Conservation (phyloP, 352 stramenopile genomes). For the Phytophthora pluvialis region DNA sequence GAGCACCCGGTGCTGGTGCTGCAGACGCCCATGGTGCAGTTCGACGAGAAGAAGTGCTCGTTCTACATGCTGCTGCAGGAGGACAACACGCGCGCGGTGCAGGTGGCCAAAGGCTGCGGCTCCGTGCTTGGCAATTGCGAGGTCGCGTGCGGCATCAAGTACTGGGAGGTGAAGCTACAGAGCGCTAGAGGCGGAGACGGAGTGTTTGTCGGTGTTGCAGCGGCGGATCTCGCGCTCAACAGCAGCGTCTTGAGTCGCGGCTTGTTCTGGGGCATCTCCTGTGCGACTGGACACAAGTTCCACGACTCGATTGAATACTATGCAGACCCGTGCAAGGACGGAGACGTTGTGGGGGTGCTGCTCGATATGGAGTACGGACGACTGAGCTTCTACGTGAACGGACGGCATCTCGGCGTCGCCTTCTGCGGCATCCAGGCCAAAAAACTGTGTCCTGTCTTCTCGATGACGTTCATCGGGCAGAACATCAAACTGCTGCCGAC, state of each 20-base stretch:
- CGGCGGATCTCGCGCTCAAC: conserved; percentile 59
- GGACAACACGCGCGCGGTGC: conserved; percentile 51
- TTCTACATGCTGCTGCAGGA: conserved; percentile 63
- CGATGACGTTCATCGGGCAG: conserved; percentile 71
- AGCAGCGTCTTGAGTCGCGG: conserved; percentile 62
- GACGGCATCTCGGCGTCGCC: conserved; percentile 71
- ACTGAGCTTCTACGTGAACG: conserved; percentile 85
- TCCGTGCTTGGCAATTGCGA: conserved; percentile 68
- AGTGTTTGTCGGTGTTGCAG: conserved; percentile 75
- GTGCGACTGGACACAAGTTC: conserved; percentile 79
- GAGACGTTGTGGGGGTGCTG: conserved; percentile 76
- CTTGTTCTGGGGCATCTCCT: conserved; percentile 80
- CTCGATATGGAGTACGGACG: conserved; percentile 79
- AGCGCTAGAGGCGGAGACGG: conserved; percentile 61
- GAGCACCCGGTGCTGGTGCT: conserved; percentile 79
- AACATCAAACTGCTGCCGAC: conserved; percentile 68
- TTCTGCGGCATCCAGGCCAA: conserved; percentile 69
- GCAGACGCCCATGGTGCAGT: conserved; percentile 66
- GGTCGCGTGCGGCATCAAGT: conserved; percentile 73
- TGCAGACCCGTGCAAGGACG: conserved; percentile 69
- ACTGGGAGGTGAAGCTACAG: conserved; percentile 80
- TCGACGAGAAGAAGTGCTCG: conserved; percentile 70
- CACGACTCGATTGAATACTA: conserved; percentile 81
- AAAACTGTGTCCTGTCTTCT: conserved; percentile 72
- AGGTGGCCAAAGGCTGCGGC: conserved; percentile 68